Conservation (phyloP, 2,329 filamentous ascomycete genomes). For the Talaromyces albobiverticillius region DNA sequence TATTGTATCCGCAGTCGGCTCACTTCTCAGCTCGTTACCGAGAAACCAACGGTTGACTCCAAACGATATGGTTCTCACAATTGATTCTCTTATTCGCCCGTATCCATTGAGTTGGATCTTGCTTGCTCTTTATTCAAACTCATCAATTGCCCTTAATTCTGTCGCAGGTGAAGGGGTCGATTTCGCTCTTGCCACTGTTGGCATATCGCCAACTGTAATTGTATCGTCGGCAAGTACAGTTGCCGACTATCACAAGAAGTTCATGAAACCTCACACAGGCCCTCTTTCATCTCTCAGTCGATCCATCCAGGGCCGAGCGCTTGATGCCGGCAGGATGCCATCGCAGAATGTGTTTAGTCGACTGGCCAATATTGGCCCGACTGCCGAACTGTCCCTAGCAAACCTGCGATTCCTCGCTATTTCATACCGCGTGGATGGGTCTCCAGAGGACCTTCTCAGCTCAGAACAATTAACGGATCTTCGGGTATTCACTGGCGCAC, state of each 20-base stretch:
- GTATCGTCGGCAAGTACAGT: slow-evolving; percentile 74
- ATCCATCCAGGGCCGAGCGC: slow-evolving; percentile 65
- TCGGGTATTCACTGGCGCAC: slow-evolving; percentile 73
- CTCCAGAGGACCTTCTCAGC: slow-evolving; percentile 61
- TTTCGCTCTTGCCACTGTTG: slow-evolving; percentile 68
- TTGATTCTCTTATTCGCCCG: slow-evolving; percentile 73
- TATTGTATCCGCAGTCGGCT: slow-evolving; percentile 80
- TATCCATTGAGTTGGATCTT: slow-evolving; percentile 79
- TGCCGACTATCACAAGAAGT: slow-evolving; percentile 63
- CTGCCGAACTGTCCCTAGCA: slow-evolving; percentile 48
- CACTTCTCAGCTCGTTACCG: slow-evolving; percentile 73
- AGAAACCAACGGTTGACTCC: slow-evolving; percentile 68
- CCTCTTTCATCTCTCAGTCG: slow-evolving; percentile 66
- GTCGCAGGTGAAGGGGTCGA: slow-evolving; percentile 73
- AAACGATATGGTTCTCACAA: slow-evolving; percentile 79
- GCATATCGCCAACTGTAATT: slow-evolving; percentile 76
- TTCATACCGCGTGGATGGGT: slow-evolving; percentile 66
- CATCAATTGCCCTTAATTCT: slow-evolving; percentile 83
- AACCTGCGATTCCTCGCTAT: slow-evolving; percentile 79
- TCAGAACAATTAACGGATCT: slow-evolving; percentile 73
- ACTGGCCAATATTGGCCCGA: slow-evolving; percentile 35
- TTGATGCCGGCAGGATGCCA: slow-evolving; percentile 74
- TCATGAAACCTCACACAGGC: slow-evolving; percentile 59
- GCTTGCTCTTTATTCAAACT: slow-evolving; percentile 77
- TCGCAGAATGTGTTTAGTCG: slow-evolving; percentile 59